Evolutionary conservation across 1,284 basidiomycete species (phyloP).

Genomic region (Trichosporon sp.): DNA sequence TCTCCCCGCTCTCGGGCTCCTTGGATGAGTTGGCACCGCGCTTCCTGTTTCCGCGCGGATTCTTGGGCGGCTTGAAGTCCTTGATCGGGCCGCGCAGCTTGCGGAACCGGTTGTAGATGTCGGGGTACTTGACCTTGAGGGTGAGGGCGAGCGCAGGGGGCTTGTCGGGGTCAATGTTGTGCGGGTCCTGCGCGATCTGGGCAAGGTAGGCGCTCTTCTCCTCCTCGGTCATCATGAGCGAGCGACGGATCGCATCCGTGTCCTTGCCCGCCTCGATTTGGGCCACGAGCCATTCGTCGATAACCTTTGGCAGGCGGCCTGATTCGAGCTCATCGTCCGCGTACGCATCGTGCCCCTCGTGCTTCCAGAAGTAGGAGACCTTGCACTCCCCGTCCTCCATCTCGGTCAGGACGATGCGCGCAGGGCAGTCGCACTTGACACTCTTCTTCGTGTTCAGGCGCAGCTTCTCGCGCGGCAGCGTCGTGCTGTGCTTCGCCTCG

Average conservation of each 20-base stretch:
- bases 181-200: constrained; percentile 44
- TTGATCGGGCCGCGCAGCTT: constrained; percentile 53
- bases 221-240: constrained; percentile 46
- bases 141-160: constrained; percentile 48
- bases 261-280: constrained; percentile 50
- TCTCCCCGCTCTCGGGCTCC: constrained; percentile 11
- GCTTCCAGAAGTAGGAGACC: constrained; percentile 51
- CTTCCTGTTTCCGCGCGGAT: constrained; percentile 29
- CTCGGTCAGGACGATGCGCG: constrained; percentile 51
- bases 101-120: constrained; percentile 55
- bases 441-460: constrained; percentile 53
- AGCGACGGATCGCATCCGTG: constrained; percentile 46
- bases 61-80: constrained; percentile 41
- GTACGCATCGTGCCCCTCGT: constrained; percentile 54
- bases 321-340: constrained; percentile 44
- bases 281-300: constrained; percentile 52
- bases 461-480: constrained; percentile 46
- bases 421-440: constrained; percentile 54
- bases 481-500: constrained; percentile 45
- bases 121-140: constrained; percentile 53
- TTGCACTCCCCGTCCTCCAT: constrained; percentile 46
- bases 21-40: constrained; percentile 19
- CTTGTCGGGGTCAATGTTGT: constrained; percentile 39
- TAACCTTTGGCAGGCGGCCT: constrained; percentile 48
- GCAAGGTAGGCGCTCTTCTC: constrained; percentile 47